A percentile compares a stretch with the other conserved stretches of the same genome.
Evolutionary conservation across 257 asterid genomes (phyloP).

Genomic region (Henckelia pumila): DNA sequence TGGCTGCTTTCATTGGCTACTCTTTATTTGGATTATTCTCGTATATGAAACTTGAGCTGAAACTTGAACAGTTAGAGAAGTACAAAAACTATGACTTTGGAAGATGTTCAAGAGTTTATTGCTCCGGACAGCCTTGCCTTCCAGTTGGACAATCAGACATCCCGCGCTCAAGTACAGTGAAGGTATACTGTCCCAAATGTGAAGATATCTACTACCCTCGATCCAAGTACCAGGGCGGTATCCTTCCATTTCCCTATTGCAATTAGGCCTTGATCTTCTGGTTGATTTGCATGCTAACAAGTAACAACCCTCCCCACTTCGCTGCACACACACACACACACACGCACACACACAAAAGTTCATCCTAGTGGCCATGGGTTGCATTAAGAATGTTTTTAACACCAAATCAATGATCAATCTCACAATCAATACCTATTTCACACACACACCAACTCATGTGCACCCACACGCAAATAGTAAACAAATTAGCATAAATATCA

Average conservation of each 20-base stretch:
- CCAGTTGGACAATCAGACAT: too few species aligned
- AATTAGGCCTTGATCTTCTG: conserved; percentile 14
- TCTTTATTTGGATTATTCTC: conserved; percentile 1
- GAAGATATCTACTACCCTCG: too few species aligned
- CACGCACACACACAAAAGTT: background rate
- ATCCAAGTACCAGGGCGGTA: too few species aligned
- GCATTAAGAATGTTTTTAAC: background rate
- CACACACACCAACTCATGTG: too few species aligned
- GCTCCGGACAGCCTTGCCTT: too few species aligned
- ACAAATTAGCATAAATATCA: background rate
- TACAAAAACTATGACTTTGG: conserved; percentile 63
- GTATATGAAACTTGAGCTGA: conserved; percentile 20
- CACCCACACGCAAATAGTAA: background rate
- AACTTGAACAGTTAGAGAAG: conserved; percentile 69
- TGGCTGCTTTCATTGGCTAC: background rate
- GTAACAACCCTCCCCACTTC: background rate
- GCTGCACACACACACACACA: background rate
- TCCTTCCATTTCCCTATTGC: too few species aligned
- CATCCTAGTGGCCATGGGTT: background rate
- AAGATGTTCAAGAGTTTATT: too few species aligned
- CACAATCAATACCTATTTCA: background rate
- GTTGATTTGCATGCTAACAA: background rate
- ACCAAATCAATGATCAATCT: background rate
- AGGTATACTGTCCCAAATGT: too few species aligned
- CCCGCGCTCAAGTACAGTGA: too few species aligned